Conservation (phyloP, 2,329 filamentous ascomycete genomes). For the Lasiodiplodia sp. region DNA sequence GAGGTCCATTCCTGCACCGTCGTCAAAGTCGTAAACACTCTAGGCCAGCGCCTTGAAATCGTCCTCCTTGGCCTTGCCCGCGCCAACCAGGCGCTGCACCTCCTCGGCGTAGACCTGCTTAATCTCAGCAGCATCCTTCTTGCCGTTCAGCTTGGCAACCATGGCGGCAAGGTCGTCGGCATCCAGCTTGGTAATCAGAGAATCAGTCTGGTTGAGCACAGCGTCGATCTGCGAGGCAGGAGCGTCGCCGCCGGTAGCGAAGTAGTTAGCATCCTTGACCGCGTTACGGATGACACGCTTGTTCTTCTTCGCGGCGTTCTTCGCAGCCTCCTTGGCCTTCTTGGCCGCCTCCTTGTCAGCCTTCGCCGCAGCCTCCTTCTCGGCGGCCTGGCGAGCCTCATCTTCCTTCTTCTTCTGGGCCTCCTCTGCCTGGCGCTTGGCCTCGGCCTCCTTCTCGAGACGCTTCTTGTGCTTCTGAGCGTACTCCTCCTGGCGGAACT, state of each 20-base stretch:
- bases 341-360: slow-evolving; percentile 81
- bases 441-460: slow-evolving; percentile 87
- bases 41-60: slow-evolving; percentile 71
- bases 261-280: slow-evolving; percentile 99
- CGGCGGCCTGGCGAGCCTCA: slow-evolving; percentile 78
- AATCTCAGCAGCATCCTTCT: slow-evolving; percentile 82
- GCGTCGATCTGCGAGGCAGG: slow-evolving; percentile 80
- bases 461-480: slow-evolving; percentile 97
- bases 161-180: slow-evolving; percentile 87
- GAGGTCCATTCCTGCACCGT: not conserved
- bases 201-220: slow-evolving; percentile 84
- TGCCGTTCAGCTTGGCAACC: slow-evolving; percentile 78
- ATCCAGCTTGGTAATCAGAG: slow-evolving; percentile 86
- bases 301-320: slow-evolving; percentile 99
- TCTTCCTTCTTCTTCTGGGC: slow-evolving; percentile 83
- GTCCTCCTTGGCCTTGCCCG: slow-evolving; percentile 85
- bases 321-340: slow-evolving; percentile 98
- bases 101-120: slow-evolving; percentile 83
- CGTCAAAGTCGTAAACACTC: not conserved
- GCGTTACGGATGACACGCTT: slow-evolving; percentile 94
- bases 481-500: slow-evolving; percentile 89
- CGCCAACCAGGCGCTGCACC: slow-evolving; percentile 76
- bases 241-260: slow-evolving; percentile 71
- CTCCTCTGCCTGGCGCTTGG: slow-evolving; percentile 86
- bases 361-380: slow-evolving; percentile 88